Evolutionary conservation across 257 asterid genomes (phyloP), one percentile per base, ranked within the genome.

Genomic region (Perilla frutescens): DNA sequence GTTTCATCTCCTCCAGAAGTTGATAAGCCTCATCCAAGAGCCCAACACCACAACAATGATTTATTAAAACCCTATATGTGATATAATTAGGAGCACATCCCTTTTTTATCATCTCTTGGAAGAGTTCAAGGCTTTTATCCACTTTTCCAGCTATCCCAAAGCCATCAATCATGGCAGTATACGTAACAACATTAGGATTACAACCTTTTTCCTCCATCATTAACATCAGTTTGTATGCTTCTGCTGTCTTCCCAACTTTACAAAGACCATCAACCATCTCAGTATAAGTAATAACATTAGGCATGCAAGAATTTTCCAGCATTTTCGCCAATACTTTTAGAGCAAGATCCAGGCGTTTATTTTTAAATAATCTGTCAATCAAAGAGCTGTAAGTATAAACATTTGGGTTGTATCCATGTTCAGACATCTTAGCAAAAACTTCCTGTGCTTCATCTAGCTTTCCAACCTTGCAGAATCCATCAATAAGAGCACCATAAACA

Each of bases 151-250:
- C 87, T 73, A 80, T 87, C 43, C 96, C 99, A 51, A 87, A 91
- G 44, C 99, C 99, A 79, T 94, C 97, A 15, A 91, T 82, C 97
- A 94, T 94, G 64, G 97, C 96, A 12, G 97, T 94, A 75, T 90
- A 94, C 31, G 99, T 91, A 79, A 94, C 96, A 57, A 94, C 99
- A 77, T 88, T 91, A 49, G 98, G 99, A 20, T 81, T 84, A 75
- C 98, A 91, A 51, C 97, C 97, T 80, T 90, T 94, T 69, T 94
- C 97, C 79, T 94, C 96, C 98, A 94, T 91, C 99, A 90, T 94
- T 83, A 88, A 44, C 92, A 91, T 86, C 72, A 94, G 83, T 76
- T 87, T 94, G 82, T 86, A 81, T 32, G 99, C 99, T 87, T 90
- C 99, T 71, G 77, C 89, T 26, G 87, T 86, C 78, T 94, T 94